Conservation (phyloP, 768 basidiomycete species). For the Mycena leptocephala region DNA sequence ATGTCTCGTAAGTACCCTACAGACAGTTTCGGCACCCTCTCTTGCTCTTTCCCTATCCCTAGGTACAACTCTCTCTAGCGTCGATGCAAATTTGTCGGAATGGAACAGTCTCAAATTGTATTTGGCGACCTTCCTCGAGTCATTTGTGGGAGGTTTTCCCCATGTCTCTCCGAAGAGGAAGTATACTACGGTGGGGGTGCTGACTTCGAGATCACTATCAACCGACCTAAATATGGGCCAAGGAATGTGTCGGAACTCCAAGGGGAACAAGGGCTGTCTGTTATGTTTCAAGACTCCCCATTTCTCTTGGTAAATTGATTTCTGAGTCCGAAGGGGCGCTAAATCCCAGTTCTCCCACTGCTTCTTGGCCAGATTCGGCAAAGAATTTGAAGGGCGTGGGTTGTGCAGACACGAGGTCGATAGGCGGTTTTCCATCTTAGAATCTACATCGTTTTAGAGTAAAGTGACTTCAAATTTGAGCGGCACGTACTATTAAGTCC, state of each 20-base stretch:
- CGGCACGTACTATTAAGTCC: not conserved
- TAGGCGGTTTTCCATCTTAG: not conserved
- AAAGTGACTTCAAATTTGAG: not conserved
- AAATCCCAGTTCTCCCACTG: not conserved
- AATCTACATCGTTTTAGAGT: not conserved
- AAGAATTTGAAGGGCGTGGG: too few relatives aligned
- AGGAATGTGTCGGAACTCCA: not conserved
- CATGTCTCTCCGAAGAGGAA: not conserved
- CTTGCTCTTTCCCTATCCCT: not conserved
- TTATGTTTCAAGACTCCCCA: not conserved
- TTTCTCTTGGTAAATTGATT: not conserved
- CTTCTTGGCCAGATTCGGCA: not conserved
- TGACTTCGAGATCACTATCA: not conserved
- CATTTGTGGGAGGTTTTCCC: not conserved
- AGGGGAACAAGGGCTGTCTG: not conserved
- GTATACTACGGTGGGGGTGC: not conserved
- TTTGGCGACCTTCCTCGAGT: not conserved
- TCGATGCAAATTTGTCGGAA: not conserved
- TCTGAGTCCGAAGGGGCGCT: not conserved
- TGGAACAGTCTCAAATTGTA: not conserved
- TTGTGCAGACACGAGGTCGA: not conserved
- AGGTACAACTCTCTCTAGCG: not conserved
- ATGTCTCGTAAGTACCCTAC: not conserved
- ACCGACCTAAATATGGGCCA: not conserved
- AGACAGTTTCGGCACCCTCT: not conserved